Base-by-base conservation (phyloP, 2,329 filamentous ascomycete genomes). In the Cladophialophora immunda region DNA sequence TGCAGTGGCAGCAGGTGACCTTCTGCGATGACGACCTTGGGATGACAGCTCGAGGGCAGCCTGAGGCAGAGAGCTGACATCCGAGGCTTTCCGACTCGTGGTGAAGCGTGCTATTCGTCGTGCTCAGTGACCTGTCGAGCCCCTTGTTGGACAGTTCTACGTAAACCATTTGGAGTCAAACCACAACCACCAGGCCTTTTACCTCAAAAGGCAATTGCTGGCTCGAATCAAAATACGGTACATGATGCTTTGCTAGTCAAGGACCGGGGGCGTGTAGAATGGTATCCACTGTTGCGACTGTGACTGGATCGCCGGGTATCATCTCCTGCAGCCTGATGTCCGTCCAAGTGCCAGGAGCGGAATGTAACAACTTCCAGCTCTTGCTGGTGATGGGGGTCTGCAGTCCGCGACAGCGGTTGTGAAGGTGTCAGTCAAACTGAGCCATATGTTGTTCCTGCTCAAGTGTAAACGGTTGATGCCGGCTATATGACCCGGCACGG, bases 131-230 rank as follows among this genome's bases (percentile, higher is more conserved):
- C 34, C 25, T 53, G 47, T 57, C 19, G n/a, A 7, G 8, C 34
- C 27, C 30, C 45, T 61, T 53, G 25, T 52, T 52, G 38, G 15
- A n/a, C 15, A 41, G 38, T 45, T 11, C 22, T 60, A n/a, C 47
- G 22, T 15, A 34, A 53, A 8, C 1, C 13, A 0, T 8, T n/a
- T 15, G 45, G 45, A 27, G 32, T 29, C 29, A 11, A 17, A 38
- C n/a, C 13, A 59, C 22, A 13, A 22, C 25, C 25, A 61, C 41
- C 27, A 50, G 52, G 53, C 47, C 60, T 62, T 53, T 62, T 62
- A 38, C 60, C 52, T 34, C 52, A 62, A 62, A 25, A 25, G 60
- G 60, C 34, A 62, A 56, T 56, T 62, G 36, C 52, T 34, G 38
- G 50, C 25, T 56, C 58, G 58, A 53, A 38, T 61, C 45, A 41